Evolutionary conservation across 2,329 filamentous ascomycete species (phyloP).

Genomic region (Dactylonectria macrodidyma): DNA sequence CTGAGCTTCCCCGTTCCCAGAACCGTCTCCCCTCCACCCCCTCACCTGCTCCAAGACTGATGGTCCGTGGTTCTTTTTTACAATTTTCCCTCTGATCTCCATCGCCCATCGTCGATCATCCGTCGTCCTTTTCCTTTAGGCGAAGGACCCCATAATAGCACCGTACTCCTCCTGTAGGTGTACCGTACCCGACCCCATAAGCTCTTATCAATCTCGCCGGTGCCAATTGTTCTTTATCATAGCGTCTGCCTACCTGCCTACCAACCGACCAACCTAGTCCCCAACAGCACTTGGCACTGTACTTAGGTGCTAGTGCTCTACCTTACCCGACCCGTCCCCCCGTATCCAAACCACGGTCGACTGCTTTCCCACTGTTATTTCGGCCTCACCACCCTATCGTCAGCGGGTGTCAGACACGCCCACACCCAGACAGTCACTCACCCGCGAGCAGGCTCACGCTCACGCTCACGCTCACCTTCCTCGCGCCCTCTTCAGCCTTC

Average conservation of each 20-base stretch:
- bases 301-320: conserved; percentile 15
- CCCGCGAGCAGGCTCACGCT: conserved; percentile 1
- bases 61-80: conserved; percentile 26
- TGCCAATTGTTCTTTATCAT: conserved; percentile 9
- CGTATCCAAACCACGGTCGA: conserved; percentile 15
- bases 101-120: conserved; percentile 8
- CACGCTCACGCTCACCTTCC: conserved; percentile 15
- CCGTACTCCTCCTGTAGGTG: conserved; percentile 19
- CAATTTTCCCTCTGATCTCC: conserved; percentile 17
- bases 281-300: neutral
- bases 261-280: neutral
- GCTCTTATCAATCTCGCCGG: conserved; percentile 30
- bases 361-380: conserved; percentile 20
- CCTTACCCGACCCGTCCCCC: conserved; percentile 18
- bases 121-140: neutral
- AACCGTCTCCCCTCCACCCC: neutral
- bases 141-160: conserved; percentile 21
- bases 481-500: neutral
- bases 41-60: conserved; percentile 14
- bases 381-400: conserved; percentile 22
- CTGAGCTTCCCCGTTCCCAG: conserved; percentile 15
- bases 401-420: conserved; percentile 31
- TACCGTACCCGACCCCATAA: conserved; percentile 20
- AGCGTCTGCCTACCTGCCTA: conserved; percentile 12
- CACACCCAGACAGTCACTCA: conserved; percentile 20